These are phyloP conservation scores for Petunia hybrid DNA, from an alignment of 305 asterid genomes.

Conservation along the genomic window DNA sequence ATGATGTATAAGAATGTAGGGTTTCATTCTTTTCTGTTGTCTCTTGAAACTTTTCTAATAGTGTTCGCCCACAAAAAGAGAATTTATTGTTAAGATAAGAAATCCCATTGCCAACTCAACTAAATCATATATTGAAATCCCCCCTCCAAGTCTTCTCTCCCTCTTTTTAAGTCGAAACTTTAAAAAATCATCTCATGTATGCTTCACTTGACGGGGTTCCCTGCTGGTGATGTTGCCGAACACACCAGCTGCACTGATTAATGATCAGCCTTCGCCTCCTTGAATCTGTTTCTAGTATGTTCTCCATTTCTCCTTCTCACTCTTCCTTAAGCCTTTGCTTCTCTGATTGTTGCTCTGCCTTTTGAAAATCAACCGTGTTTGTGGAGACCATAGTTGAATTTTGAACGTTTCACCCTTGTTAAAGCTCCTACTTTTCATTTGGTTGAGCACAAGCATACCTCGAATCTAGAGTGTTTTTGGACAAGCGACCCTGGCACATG, in stretches of 20 bases:
- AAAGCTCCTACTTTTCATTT: neutral
- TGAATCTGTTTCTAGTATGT: neutral
- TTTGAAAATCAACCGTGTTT: neutral
- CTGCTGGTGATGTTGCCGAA: neutral
- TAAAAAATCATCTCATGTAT: neutral
- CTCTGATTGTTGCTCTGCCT: neutral
- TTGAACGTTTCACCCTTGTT: constrained; percentile 1
- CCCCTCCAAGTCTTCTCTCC: neutral
- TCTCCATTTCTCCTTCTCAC: neutral
- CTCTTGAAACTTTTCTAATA: neutral
- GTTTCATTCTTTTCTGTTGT: neutral
- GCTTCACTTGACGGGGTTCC: neutral
- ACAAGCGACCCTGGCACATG: neutral
- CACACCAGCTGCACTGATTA: neutral
- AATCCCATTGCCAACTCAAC: neutral
- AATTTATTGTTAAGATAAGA: neutral
- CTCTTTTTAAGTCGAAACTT: no score
- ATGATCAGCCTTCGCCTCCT: neutral
- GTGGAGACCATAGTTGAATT: neutral
- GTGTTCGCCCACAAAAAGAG: neutral
- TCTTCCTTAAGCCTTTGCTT: neutral
- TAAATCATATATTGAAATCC: neutral
- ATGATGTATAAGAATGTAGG: neutral
- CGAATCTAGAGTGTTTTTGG: neutral
- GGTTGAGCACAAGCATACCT: neutral